phyloP scores from a whole-genome alignment of 345 rosid species.

The Chamaenerion angustifolium region DNA sequence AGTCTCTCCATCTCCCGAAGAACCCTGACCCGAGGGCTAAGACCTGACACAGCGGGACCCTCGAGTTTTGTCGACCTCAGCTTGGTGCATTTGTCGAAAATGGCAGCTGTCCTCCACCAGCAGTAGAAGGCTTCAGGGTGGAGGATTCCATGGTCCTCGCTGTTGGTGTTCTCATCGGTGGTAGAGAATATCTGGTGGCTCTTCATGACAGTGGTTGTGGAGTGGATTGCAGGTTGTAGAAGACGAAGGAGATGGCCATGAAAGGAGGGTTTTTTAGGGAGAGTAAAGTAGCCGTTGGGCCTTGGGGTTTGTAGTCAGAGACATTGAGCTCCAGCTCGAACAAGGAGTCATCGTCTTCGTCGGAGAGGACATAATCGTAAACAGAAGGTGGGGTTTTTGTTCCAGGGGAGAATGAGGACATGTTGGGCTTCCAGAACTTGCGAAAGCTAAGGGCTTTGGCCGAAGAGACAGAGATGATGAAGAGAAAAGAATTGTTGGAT shows the following conservation, averaged over 20 bases:
- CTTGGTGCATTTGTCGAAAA: conserved; percentile 25
- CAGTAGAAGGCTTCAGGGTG: conserved; percentile 2
- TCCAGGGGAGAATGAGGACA: background rate
- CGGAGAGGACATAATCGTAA: background rate
- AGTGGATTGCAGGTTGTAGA: too few relatives aligned
- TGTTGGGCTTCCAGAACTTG: background rate
- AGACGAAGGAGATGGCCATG: conserved; percentile 2
- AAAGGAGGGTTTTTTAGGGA: background rate
- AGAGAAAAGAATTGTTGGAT: background rate
- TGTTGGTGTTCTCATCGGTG: conserved; percentile 21
- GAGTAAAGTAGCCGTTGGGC: background rate
- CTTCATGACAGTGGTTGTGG: conserved; percentile 16
- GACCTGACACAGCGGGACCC: conserved; percentile 9
- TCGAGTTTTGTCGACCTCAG: conserved; percentile 16
- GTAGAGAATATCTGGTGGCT: conserved; percentile 18
- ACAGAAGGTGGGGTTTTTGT: too few relatives aligned
- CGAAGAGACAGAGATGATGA: background rate
- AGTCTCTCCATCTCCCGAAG: conserved; percentile 43
- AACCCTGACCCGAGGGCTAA: conserved; percentile 30
- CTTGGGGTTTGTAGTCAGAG: background rate
- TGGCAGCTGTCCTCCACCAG: conserved; percentile 45
- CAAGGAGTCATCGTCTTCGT: background rate
- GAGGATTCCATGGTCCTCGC: conserved; percentile 6
- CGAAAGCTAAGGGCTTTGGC: background rate
- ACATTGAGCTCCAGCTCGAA: background rate